Percentiles rank a stretch among this genome's conserved stretches.
Evolutionary conservation across 306 rosid species (phyloP).

Genomic region (Carpinus fangiana): DNA sequence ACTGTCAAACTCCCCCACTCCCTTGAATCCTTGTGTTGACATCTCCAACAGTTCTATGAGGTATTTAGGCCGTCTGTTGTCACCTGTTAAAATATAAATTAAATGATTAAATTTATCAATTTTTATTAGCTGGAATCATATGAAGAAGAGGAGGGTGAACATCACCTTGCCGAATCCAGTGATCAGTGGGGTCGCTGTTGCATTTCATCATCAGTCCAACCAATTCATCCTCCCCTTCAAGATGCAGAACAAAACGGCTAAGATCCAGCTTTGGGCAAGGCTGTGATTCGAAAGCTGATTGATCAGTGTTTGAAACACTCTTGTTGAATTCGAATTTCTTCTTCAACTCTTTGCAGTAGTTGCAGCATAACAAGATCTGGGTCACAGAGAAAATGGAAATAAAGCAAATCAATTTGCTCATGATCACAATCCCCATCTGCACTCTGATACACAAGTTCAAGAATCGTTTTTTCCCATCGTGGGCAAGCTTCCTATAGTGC

Average conservation of each 20-base stretch:
- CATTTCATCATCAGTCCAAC: no score
- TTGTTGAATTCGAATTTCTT: conserved; percentile 20
- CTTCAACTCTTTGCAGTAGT: conserved; percentile 30
- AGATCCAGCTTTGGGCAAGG: conserved; percentile 42
- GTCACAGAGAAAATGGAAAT: conserved; percentile 50
- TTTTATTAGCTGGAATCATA: no score
- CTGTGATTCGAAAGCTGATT: conserved; percentile 31
- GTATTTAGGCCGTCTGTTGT: no score
- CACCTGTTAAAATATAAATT: no score
- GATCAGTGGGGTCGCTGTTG: no score
- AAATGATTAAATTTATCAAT: no score
- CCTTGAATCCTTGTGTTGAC: no score
- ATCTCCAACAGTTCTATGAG: no score
- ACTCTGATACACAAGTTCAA: conserved; percentile 51
- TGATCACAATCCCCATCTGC: conserved; percentile 60
- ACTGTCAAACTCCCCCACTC: no score
- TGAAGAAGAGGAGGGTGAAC: no score
- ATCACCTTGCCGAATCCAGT: no score
- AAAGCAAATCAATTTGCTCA: conserved; percentile 52
- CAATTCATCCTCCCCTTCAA: conserved; percentile 74
- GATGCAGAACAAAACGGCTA: conserved; percentile 67
- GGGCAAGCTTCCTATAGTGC: conserved; percentile 48
- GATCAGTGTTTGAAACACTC: conserved; percentile 21
- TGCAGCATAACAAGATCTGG: conserved; percentile 32
- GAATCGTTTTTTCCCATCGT: conserved; percentile 40